Conservation (phyloP, 345 rosid species). For the Eucalyptus rudis region DNA sequence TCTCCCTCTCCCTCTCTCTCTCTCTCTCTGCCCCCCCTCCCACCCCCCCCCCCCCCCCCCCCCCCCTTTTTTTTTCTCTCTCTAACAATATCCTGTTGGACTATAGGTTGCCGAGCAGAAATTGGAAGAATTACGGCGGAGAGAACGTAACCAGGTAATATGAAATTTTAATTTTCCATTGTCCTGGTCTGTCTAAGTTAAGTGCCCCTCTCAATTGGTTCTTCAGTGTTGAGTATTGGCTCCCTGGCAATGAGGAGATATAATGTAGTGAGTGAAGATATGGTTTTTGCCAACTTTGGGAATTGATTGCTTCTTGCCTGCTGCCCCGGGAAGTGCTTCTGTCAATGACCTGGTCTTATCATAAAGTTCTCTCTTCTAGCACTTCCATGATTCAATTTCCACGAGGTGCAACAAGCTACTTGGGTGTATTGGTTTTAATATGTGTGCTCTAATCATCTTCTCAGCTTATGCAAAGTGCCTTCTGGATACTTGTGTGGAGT, state of each 20-base stretch:
- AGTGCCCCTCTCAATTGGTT: background rate
- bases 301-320: background rate
- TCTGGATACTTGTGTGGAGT: background rate
- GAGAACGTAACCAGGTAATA: conserved; percentile 40
- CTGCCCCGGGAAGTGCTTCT: background rate
- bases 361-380: background rate
- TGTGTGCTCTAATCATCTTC: background rate
- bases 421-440: background rate
- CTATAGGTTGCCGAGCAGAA: conserved; percentile 63
- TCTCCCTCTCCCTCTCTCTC: background rate
- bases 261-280: background rate
- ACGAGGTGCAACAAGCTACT: background rate
- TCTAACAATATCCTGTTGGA: background rate
- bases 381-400: background rate
- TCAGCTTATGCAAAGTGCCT: background rate
- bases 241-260: background rate
- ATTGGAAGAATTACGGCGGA: conserved; percentile 40
- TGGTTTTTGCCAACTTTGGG: background rate
- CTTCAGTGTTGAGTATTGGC: background rate
- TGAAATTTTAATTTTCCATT: background rate
- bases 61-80: rapidly evolving
- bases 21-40: background rate
- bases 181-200: background rate
- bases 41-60: background rate
- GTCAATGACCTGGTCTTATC: background rate